Conservation (phyloP, 371 early-diverging fungal genomes). For the Saksenaea vasiformis region DNA sequence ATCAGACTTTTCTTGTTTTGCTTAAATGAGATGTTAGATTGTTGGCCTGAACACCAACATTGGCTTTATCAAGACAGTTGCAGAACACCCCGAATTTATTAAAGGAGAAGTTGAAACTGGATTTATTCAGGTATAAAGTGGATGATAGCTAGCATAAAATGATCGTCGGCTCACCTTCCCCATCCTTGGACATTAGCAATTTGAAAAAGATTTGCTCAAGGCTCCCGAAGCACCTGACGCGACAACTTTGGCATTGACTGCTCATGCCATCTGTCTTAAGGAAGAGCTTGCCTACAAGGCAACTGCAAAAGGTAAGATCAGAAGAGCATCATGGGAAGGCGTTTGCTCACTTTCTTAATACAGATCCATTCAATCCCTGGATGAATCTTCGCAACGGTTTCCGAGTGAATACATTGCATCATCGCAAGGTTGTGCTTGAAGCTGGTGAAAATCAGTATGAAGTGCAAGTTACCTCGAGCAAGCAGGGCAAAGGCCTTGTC, state of each 20-base stretch:
- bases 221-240: constrained; percentile 50
- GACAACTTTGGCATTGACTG: constrained; percentile 72
- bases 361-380: constrained; percentile 67
- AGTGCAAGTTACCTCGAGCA: constrained; percentile 21
- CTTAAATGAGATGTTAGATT: constrained; percentile 41
- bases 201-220: constrained; percentile 69
- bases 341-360: neutral
- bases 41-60: constrained; percentile 94
- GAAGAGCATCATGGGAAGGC: neutral
- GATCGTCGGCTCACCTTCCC: neutral
- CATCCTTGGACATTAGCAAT: constrained; percentile 46
- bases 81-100: constrained; percentile 82
- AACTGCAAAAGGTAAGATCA: constrained; percentile 33
- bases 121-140: constrained; percentile 71
- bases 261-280: constrained; percentile 61
- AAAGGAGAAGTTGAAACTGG: constrained; percentile 93
- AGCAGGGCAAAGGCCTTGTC: constrained; percentile 17
- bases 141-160: neutral
- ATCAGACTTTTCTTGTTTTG: neutral
- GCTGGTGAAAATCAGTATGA: constrained; percentile 30
- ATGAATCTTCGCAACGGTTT: constrained; percentile 47
- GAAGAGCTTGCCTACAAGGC: constrained; percentile 22
- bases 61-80: constrained; percentile 81
- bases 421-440: constrained; percentile 36
- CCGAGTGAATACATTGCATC: constrained; percentile 58